These are phyloP conservation scores for Diplodia intermedia DNA, from an alignment of 2,329 filamentous ascomycete species.

Conservation along the genomic window DNA sequence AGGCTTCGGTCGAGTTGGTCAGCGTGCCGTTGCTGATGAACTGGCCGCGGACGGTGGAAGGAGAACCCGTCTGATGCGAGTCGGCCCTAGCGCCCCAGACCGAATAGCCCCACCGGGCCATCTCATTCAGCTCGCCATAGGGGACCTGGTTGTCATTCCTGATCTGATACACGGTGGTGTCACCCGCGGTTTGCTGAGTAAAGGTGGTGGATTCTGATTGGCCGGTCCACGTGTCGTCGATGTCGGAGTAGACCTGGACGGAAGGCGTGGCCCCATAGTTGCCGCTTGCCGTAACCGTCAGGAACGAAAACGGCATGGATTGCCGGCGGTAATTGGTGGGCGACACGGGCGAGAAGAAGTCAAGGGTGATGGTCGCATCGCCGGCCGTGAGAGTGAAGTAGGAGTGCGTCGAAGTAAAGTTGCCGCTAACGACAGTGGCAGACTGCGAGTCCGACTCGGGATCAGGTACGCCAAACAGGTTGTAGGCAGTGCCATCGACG, in stretches of 20 bases:
- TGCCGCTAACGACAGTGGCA: conserved; percentile 45
- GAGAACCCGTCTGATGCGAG: conserved; percentile 43
- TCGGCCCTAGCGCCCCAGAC: conserved; percentile 49
- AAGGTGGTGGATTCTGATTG: conserved; percentile 38
- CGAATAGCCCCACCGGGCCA: conserved; percentile 53
- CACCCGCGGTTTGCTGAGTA: conserved; percentile 38
- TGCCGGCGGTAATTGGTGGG: conserved; percentile 53
- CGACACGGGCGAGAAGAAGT: conserved; percentile 56
- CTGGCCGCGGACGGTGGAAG: conserved; percentile 40
- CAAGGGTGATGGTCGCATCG: conserved; percentile 46
- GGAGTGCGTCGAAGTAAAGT: conserved; percentile 54
- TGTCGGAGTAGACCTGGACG: conserved; percentile 53
- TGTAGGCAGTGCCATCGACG: conserved; percentile 51
- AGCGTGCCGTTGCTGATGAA: conserved; percentile 47
- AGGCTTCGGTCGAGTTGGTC: conserved; percentile 37
- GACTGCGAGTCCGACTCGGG: conserved; percentile 40
- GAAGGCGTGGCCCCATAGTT: conserved; percentile 34
- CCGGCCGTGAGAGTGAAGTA: conserved; percentile 51
- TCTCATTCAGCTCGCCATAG: conserved; percentile 49
- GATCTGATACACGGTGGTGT: conserved; percentile 45
- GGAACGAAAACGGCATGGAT: conserved; percentile 54
- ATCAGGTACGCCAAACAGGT: conserved; percentile 50
- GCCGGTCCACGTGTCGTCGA: conserved; percentile 55
- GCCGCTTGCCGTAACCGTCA: conserved; percentile 47
- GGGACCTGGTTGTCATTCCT: conserved; percentile 41